Percentiles rank a stretch among this genome's conserved stretches.
phyloP scores from a whole-genome alignment of 1,284 basidiomycete species.

The Ganoderma meredithae region DNA sequence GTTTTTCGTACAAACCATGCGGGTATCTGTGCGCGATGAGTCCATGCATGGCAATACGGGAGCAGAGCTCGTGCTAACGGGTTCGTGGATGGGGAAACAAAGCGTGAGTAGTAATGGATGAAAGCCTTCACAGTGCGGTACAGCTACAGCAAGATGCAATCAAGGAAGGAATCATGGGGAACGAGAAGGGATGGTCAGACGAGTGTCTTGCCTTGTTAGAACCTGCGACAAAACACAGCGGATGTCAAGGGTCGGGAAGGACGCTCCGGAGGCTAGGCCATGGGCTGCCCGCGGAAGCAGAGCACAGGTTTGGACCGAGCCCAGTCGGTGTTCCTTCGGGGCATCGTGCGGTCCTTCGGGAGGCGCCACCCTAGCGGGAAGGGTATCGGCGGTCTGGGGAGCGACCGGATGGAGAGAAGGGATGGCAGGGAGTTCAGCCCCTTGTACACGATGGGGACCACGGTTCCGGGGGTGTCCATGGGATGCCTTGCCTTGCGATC shows the following conservation, averaged over 20 bases:
- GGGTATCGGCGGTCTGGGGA: not conserved
- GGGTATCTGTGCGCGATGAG: not conserved
- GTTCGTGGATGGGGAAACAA: not conserved
- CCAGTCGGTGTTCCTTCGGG: not conserved
- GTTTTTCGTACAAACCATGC: not conserved
- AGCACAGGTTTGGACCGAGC: not conserved
- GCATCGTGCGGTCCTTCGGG: not conserved
- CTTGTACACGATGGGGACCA: not conserved
- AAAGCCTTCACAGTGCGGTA: not conserved
- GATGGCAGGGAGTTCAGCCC: not conserved
- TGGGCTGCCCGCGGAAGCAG: not conserved
- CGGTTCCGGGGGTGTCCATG: not conserved
- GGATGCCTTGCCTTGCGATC: not conserved
- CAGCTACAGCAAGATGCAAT: not conserved
- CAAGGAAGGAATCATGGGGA: not conserved
- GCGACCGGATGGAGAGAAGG: not conserved
- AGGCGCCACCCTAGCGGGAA: constrained; percentile 2
- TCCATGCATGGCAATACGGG: not conserved
- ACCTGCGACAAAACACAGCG: not conserved
- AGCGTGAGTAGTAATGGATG: not conserved
- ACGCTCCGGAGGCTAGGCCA: not conserved
- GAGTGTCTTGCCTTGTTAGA: too few relatives aligned
- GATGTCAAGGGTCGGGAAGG: too few relatives aligned
- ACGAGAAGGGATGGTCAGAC: not conserved
- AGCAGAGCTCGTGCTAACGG: not conserved